These are phyloP conservation scores for Cytospora piceae DNA, from an alignment of 2,329 filamentous ascomycete genomes.

Conservation along the genomic window DNA sequence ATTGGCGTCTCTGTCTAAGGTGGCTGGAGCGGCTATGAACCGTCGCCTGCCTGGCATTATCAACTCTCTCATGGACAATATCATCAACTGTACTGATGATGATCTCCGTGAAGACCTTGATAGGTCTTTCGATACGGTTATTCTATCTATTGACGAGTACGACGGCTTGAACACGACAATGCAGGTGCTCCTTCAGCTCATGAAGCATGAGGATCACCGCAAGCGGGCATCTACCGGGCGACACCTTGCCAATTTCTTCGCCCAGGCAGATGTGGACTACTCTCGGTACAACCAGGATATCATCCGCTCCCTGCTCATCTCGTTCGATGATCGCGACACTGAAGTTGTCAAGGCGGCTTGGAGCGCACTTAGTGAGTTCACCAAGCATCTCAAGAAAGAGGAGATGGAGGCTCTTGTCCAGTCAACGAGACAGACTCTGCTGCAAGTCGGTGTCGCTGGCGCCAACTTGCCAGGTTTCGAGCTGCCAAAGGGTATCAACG, in stretches of 20 bases:
- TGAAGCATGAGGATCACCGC: slow-evolving; percentile 91
- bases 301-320: slow-evolving; percentile 85
- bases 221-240: slow-evolving; percentile 77
- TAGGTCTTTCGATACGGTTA: slow-evolving; percentile 82
- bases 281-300: slow-evolving; percentile 96
- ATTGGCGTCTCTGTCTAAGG: slow-evolving; percentile 87
- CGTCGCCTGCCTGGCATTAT: slow-evolving; percentile 86
- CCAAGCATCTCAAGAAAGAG: slow-evolving; percentile 88
- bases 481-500: slow-evolving; percentile 95
- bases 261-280: slow-evolving; percentile 80
- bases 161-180: slow-evolving; percentile 95
- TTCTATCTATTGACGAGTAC: slow-evolving; percentile 91
- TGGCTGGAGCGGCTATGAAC: slow-evolving; percentile 89
- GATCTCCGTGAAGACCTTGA: slow-evolving; percentile 73
- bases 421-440: slow-evolving; percentile 83
- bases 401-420: slow-evolving; percentile 94
- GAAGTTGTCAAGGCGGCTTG: slow-evolving; percentile 89
- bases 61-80: slow-evolving; percentile 92
- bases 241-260: slow-evolving; percentile 87
- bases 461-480: slow-evolving; percentile 84
- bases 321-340: slow-evolving; percentile 84
- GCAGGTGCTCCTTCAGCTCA: slow-evolving; percentile 84
- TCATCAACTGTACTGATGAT: slow-evolving; percentile 78
- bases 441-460: slow-evolving; percentile 86
- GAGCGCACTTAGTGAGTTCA: slow-evolving; percentile 84